Evolutionary conservation across 163 green algal genomes (phyloP).

Genomic region (Picocystis sp.): DNA sequence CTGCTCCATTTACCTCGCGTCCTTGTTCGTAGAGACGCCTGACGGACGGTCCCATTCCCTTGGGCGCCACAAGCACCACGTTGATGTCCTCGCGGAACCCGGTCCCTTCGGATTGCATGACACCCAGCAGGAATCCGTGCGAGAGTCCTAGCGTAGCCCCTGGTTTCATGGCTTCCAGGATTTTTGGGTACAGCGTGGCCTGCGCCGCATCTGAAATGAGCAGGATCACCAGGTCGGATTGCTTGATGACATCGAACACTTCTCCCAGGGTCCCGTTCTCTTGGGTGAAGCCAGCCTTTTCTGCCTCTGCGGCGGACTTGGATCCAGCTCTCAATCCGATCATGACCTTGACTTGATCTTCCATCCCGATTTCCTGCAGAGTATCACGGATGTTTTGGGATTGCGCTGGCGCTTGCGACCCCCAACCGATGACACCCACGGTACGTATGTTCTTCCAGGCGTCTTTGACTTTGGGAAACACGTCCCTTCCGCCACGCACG

Average conservation of each 20-base stretch:
- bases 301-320: slow-evolving; percentile 62
- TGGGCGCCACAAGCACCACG: slow-evolving; percentile 94
- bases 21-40: slow-evolving; percentile 94
- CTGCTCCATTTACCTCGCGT: slow-evolving; percentile 91
- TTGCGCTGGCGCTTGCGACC: slow-evolving; percentile 90
- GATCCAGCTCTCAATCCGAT: slow-evolving; percentile 79
- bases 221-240: slow-evolving; percentile 79
- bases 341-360: slow-evolving; percentile 27
- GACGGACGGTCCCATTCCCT: slow-evolving; percentile 98
- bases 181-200: slow-evolving; percentile 83
- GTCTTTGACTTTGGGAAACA: slow-evolving; percentile 65
- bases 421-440: slow-evolving; percentile 94
- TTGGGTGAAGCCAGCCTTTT: slow-evolving; percentile 74
- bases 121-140: slow-evolving; percentile 96
- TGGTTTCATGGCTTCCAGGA: slow-evolving; percentile 95
- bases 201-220: slow-evolving; percentile 91
- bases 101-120: slow-evolving; percentile 70
- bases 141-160: slow-evolving; percentile 86
- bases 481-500: slow-evolving; percentile 77
- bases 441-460: slow-evolving; percentile 78
- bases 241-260: slow-evolving; percentile 77
- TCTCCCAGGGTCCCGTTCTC: slow-evolving; percentile 84
- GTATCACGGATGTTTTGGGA: slow-evolving; percentile 92
- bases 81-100: slow-evolving; percentile 98
- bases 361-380: slow-evolving; percentile 17